A percentile compares a stretch with the other conserved stretches of the same genome.
Evolutionary conservation across 495 filamentous ascomycete genomes (phyloP).

Genomic region (Bathelium albidoporum): DNA sequence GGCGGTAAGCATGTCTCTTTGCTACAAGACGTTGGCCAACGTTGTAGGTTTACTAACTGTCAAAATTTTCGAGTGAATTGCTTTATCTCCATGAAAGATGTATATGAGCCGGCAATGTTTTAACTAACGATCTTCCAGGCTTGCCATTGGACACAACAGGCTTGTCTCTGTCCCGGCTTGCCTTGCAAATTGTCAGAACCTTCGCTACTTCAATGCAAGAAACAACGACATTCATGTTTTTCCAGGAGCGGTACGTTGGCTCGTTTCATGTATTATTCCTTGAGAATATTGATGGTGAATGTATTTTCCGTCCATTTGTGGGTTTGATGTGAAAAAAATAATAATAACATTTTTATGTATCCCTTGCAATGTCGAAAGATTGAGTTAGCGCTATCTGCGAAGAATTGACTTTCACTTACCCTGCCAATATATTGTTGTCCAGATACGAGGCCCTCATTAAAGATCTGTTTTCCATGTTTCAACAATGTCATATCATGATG

Average conservation of each 20-base stretch:
- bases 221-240: constrained; percentile 82
- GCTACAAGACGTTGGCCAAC: too few species aligned
- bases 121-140: constrained; percentile 39
- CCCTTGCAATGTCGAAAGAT: neutral
- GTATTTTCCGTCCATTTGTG: too few species aligned
- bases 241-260: constrained; percentile 69
- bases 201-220: constrained; percentile 92
- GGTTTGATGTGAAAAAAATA: too few species aligned
- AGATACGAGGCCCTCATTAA: too few species aligned
- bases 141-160: constrained; percentile 84
- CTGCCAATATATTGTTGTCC: too few species aligned
- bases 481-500: neutral
- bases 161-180: constrained; percentile 65
- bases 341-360: too few species aligned
- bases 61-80: too few species aligned
- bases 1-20: constrained; percentile 53
- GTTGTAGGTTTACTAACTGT: too few species aligned
- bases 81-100: neutral
- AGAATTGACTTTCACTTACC: neutral
- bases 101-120: neutral
- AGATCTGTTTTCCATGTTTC: too few species aligned
- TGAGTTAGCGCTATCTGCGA: neutral
- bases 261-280: too few species aligned
- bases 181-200: constrained; percentile 74
- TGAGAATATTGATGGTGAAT: too few species aligned